Evolutionary conservation across 176 grass and related monocot genomes (phyloP).

Genomic region (Coix lacrymajobi): DNA sequence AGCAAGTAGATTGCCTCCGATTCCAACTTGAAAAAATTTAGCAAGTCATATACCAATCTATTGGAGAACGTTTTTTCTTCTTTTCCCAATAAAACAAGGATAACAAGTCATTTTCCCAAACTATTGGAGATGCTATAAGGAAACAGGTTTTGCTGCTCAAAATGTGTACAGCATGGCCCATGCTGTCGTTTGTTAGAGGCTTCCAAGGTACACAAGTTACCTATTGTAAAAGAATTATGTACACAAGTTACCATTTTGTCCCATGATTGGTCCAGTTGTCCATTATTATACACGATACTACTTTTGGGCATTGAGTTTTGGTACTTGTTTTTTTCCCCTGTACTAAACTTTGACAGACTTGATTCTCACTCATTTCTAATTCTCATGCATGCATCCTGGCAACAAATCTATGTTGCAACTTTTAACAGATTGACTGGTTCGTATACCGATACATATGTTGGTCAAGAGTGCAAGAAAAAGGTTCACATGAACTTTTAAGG

Average conservation of each 20-base stretch:
- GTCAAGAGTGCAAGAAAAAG: conserved; percentile 2
- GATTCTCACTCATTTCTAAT: conserved; percentile 2
- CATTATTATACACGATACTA: background rate
- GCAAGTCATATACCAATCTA: too few species aligned
- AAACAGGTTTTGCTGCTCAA: background rate
- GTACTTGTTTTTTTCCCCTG: background rate
- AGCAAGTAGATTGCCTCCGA: too few species aligned
- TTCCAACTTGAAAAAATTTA: too few species aligned
- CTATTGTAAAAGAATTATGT: background rate
- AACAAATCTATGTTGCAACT: conserved; percentile 14
- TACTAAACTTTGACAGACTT: background rate
- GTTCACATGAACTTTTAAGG: background rate
- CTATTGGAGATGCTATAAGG: too few species aligned
- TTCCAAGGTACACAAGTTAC: background rate
- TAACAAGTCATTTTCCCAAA: too few species aligned
- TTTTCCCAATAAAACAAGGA: too few species aligned
- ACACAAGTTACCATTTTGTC: background rate
- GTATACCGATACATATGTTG: background rate
- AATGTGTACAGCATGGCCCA: background rate
- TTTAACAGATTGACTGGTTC: conserved; percentile 14
- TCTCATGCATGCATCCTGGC: conserved; percentile 30
- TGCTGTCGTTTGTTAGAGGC: background rate
- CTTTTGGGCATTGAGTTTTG: conserved; percentile 2
- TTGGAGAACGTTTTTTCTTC: too few species aligned
- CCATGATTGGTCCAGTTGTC: background rate